Evolutionary conservation across 108 stramenopile species (phyloP).

Genomic region (Mediolabrus comicus): DNA sequence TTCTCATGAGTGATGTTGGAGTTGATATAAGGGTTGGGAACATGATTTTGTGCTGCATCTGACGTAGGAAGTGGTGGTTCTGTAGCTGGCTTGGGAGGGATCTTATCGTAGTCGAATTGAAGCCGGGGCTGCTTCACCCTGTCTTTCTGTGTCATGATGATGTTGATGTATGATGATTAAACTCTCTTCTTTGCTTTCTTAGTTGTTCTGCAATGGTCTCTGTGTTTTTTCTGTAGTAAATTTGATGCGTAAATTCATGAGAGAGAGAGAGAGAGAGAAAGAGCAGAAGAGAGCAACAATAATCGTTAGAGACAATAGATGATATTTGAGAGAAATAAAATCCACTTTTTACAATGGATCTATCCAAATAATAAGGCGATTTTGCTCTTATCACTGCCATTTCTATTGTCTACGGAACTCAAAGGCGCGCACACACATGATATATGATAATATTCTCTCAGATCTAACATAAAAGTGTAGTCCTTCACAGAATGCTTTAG

Average conservation of each 20-base stretch:
- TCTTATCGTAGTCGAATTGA: slow-evolving; percentile 65
- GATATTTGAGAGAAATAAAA: neutral
- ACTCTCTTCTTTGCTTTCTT: neutral
- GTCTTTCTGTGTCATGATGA: neutral
- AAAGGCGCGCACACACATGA: neutral
- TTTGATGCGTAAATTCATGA: too few relatives aligned
- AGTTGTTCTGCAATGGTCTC: neutral
- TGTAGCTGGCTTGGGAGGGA: slow-evolving; percentile 62
- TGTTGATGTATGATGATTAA: neutral
- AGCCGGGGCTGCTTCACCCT: neutral
- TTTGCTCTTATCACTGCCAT: too few relatives aligned
- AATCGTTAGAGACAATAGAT: too few relatives aligned
- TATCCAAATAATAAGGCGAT: too few relatives aligned
- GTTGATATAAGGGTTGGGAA: slow-evolving; percentile 83
- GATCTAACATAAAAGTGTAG: neutral
- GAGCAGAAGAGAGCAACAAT: neutral
- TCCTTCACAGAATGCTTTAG: slow-evolving; percentile 17
- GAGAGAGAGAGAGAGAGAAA: too few relatives aligned
- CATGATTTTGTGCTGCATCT: slow-evolving; percentile 81
- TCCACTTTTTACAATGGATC: too few relatives aligned
- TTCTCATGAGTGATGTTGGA: slow-evolving; percentile 74
- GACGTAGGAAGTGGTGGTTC: slow-evolving; percentile 90
- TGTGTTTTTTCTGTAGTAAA: too few relatives aligned
- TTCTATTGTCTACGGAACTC: neutral
- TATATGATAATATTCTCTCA: slow-evolving; percentile 12